Percentiles rank a stretch among this genome's conserved stretches.
These are phyloP conservation scores for Carex scoparia DNA, from an alignment of 176 grass and related monocot genomes.

Conservation along the genomic window DNA sequence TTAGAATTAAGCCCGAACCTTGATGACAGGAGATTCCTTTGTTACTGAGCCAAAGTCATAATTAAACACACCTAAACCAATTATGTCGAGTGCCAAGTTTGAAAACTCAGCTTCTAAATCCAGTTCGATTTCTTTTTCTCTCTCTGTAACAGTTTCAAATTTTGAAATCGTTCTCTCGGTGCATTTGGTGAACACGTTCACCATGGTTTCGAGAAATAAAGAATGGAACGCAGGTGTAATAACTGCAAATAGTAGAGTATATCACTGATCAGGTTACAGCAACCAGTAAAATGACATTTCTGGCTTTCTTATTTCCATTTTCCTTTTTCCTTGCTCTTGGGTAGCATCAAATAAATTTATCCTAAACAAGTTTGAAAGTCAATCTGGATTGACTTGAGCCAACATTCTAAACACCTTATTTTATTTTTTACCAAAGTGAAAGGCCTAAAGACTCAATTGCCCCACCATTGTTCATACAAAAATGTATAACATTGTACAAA, in stretches of 20 bases:
- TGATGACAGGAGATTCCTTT: constrained; percentile 96
- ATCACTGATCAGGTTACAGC: background rate
- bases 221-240: constrained; percentile 91
- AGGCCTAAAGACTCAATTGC: background rate
- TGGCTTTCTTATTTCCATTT: background rate
- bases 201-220: constrained; percentile 92
- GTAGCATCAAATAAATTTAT: background rate
- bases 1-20: constrained; percentile 41
- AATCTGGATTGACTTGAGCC: background rate
- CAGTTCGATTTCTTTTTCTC: constrained; percentile 44
- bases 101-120: constrained; percentile 98
- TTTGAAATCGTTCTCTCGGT: constrained; percentile 83
- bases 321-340: background rate
- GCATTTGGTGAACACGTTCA: constrained; percentile 69
- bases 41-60: constrained; percentile 93
- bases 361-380: background rate
- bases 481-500: background rate
- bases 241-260: constrained; percentile 42
- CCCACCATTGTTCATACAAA: background rate
- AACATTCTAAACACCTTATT: background rate
- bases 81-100: constrained; percentile 96
- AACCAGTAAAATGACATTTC: background rate
- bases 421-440: background rate
- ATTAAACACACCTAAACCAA: constrained; percentile 94
- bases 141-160: constrained; percentile 58